Evolutionary conservation across 805 yeast species (phyloP), one percentile per base, ranked within the genome.

Genomic region (Cyberlindnera suaveolens): DNA sequence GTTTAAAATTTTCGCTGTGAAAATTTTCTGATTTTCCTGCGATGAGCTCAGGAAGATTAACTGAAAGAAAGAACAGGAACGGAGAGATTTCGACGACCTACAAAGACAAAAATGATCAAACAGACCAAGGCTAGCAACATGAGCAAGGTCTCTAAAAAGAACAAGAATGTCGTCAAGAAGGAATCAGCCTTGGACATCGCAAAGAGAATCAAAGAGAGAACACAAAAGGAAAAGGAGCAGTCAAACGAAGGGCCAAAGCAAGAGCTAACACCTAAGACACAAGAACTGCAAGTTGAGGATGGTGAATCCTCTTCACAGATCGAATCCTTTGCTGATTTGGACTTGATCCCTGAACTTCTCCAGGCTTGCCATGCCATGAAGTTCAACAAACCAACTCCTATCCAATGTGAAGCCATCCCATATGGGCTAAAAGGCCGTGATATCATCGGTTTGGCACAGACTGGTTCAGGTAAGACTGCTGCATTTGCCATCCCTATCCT

Each of bases 401-500:
- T 91, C 62, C 99, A 91, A 67, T 76, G 82, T 7, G 88, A 87
- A 63, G 77, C 96, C 11, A 85, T 91, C 48, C 98, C 98, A 1
- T 84, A 85, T 51, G 96, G 96, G 3, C 66, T 93, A 16, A 78
- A 83, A 52, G 96, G 96, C 4, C 79, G 88, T 51, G 99, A 91
- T 66, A 82, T 91, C 38, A 89, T 91, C 58, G 99, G 99, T 13
- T 74, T 91, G 48, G 99, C 99, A 0, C 96, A 91, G 59, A 91
- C 99, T 0, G 99, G 99, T 36, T 87, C 96, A 4, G 99, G 99
- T 50, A 91, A 91, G 64, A 93, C 99, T 0, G 99, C 98, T 0
- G 99, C 99, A 0, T 93, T 93, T 71, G 97, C 98, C 8, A 79
- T 93, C 40, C 99, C 99, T 1, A 87, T 93, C 36, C 71, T 93